Percentiles rank a stretch among this genome's conserved stretches.
Conservation (phyloP, 805 yeast genomes). For the Saturnispora gosingensis region DNA sequence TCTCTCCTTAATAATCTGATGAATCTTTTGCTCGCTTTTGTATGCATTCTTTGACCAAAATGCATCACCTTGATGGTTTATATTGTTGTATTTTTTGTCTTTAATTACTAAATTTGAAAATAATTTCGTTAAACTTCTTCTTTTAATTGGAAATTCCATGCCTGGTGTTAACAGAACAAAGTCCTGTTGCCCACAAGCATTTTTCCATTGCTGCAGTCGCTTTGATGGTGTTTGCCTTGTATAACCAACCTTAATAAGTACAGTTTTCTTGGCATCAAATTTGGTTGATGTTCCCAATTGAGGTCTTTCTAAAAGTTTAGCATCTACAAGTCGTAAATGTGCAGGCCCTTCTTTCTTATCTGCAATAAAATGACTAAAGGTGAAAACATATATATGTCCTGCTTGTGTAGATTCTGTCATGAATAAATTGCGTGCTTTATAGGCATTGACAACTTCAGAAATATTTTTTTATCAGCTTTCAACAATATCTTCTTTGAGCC, state of each 20-base stretch:
- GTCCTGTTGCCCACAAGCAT: constrained; percentile 37
- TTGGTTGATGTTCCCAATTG: constrained; percentile 23
- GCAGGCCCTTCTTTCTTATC: constrained; percentile 21
- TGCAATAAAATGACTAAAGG: constrained; percentile 32
- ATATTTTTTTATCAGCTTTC: not conserved
- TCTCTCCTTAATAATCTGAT: constrained; percentile 26
- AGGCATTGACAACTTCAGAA: not conserved
- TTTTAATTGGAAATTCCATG: constrained; percentile 2
- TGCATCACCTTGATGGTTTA: constrained; percentile 22
- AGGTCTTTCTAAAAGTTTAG: constrained; percentile 9
- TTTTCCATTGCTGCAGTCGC: constrained; percentile 44
- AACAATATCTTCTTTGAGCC: not conserved
- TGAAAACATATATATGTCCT: constrained; percentile 46
- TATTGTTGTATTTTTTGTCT: constrained; percentile 1
- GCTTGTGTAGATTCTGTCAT: not conserved
- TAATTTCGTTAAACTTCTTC: not conserved
- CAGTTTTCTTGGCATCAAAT: constrained; percentile 31
- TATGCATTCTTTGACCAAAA: constrained; percentile 29
- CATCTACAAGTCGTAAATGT: constrained; percentile 33
- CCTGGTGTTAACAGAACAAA: constrained; percentile 33
- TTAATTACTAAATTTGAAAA: not conserved
- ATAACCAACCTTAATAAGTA: constrained; percentile 44
- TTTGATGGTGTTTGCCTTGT: constrained; percentile 37
- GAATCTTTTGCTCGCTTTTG: constrained; percentile 35
- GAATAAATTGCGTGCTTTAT: not conserved